Base-by-base conservation (phyloP, 1,284 basidiomycete genomes). In the Anthracocystis walkeri region DNA sequence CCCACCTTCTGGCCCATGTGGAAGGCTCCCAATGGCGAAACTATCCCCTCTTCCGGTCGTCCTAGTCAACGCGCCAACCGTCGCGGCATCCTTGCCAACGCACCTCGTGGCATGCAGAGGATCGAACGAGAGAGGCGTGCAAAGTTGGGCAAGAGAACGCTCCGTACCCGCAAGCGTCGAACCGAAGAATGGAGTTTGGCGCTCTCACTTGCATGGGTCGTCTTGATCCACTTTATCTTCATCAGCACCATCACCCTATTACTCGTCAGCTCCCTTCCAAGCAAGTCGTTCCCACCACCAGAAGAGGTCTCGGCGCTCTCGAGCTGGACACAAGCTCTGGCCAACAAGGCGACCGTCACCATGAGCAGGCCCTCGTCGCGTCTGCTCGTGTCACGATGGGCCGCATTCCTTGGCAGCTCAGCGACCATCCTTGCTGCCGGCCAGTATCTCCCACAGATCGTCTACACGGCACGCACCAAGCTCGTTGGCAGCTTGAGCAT, bases 401-500 rank as follows among this genome's bases (percentile, higher is more conserved):
- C 94, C 1, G 91, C 91, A 0, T 92, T 95, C 86, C 89, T 96
- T 8, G 95, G 95, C 16, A 87, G 96, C n/a, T 89, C 90, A 0
- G 92, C 92, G 3, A 91, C 92, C 1, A 23, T 90, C 0, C 89
- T 96, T 3, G 92, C 95, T 0, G 89, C 90, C 0, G 87, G 92
- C 21, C 95, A 98, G 85, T 97, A 97, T 81, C 88, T 91, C 0
- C 95, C 95, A 0, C 95, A 98, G 85, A 89, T 98, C 42, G 79
- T 89, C 25, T 90, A 92, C 77, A 98, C 95, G 1, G 94, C 91
- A 78, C 87, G 87, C 7, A 87, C 89, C 41, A 91, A 91, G 79
- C 89, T 95, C 7, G 95, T 98, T 8, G 95, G 95, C 11, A 94
- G 94, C 1, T 88, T 98, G 23, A 95, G 92, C 78, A 92, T 98